These are phyloP conservation scores for Tympanopsis confertula DNA, from an alignment of 2,329 filamentous ascomycete genomes.

Conservation along the genomic window DNA sequence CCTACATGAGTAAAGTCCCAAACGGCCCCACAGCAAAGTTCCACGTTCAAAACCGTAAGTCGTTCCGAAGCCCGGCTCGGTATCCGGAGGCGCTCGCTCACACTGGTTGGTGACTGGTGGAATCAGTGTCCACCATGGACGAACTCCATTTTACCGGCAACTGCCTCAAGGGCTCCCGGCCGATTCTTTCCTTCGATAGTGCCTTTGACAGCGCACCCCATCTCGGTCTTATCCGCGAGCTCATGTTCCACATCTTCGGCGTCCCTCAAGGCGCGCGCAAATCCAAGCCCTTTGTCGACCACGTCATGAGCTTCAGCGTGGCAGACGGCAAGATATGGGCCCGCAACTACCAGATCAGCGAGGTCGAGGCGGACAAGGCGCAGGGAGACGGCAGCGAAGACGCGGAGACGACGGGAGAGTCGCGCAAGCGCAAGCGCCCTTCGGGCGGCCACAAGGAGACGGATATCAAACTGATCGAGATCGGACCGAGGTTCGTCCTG, in stretches of 20 bases:
- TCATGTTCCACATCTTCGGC: slow-evolving; percentile 81
- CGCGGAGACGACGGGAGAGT: slow-evolving; percentile 21
- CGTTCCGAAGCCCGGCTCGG: neutral
- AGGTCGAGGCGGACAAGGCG: slow-evolving; percentile 54
- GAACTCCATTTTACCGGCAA: slow-evolving; percentile 95
- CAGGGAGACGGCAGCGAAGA: slow-evolving; percentile 28
- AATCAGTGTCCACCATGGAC: slow-evolving; percentile 79
- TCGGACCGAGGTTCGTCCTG: slow-evolving; percentile 83
- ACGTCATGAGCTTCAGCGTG: slow-evolving; percentile 83
- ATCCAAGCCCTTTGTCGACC: slow-evolving; percentile 91
- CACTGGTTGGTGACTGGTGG: neutral
- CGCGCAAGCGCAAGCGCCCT: slow-evolving; percentile 25
- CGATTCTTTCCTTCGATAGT: slow-evolving; percentile 82
- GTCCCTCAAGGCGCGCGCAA: slow-evolving; percentile 81
- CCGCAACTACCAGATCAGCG: slow-evolving; percentile 83
- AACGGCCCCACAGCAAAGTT: slow-evolving; percentile 48
- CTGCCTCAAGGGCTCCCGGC: slow-evolving; percentile 84
- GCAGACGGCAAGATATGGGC: slow-evolving; percentile 95
- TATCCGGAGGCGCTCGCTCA: neutral
- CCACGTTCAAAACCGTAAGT: slow-evolving; percentile 65
- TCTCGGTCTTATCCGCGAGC: slow-evolving; percentile 73
- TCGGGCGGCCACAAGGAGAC: slow-evolving; percentile 42
- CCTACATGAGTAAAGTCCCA: slow-evolving; percentile 65
- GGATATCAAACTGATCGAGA: slow-evolving; percentile 77
- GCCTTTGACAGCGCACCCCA: slow-evolving; percentile 75